Evolutionary conservation across 2,329 filamentous ascomycete genomes (phyloP).

Genomic region (Madurella mycetomatis): DNA sequence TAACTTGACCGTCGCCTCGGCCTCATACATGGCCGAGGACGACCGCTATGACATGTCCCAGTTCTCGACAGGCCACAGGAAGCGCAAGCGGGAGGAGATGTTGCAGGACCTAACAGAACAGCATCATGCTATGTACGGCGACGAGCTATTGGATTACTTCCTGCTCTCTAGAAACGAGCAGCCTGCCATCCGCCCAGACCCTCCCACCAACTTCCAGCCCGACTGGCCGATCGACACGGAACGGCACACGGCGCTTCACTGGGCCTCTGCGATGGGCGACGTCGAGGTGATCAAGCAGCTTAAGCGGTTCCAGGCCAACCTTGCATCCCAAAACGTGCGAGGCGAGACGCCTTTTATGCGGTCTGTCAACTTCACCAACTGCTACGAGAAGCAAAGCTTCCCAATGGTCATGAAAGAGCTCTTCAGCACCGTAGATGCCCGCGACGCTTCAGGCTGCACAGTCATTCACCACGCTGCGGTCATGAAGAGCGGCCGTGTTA

Average conservation of each 20-base stretch:
- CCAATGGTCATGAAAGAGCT: conserved; percentile 78
- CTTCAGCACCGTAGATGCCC: conserved; percentile 71
- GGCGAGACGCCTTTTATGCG: conserved; percentile 93
- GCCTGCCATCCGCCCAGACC: conserved; percentile 66
- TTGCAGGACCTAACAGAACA: conserved; percentile 66
- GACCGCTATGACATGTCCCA: conserved; percentile 70
- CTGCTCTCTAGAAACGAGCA: conserved; percentile 79
- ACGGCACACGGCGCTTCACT: conserved; percentile 88
- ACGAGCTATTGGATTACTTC: conserved; percentile 94
- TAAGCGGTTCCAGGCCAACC: conserved; percentile 71
- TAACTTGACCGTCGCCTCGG: conserved; percentile 76
- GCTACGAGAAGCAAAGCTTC: conserved; percentile 90
- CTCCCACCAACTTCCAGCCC: conserved; percentile 80
- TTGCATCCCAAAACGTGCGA: conserved; percentile 64
- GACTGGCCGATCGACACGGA: conserved; percentile 93
- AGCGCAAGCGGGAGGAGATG: conserved; percentile 71
- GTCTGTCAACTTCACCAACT: conserved; percentile 93
- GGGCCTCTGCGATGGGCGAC: conserved; percentile 97
- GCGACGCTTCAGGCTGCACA: conserved; percentile 77
- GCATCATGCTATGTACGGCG: conserved; percentile 85
- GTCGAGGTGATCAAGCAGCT: conserved; percentile 86
- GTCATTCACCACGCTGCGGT: conserved; percentile 93
- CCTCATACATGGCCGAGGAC: conserved; percentile 80
- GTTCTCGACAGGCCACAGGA: conserved; percentile 56
- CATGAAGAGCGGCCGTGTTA: conserved; percentile 74